A percentile compares a stretch with the other conserved stretches of the same genome.
Evolutionary conservation across 805 yeast genomes (phyloP).

Genomic region (Wickerhamomyces ciferrii): DNA sequence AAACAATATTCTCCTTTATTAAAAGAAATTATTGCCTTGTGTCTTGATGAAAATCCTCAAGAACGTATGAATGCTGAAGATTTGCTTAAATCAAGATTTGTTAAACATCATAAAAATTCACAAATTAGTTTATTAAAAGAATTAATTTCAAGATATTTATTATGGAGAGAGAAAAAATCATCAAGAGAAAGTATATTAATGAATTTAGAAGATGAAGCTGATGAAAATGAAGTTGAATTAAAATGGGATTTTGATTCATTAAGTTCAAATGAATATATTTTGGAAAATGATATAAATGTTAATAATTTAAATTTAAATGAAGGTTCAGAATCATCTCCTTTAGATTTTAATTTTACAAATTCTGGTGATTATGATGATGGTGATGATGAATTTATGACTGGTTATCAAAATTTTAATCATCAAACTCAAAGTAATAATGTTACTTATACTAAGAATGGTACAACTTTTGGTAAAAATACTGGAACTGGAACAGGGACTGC

Average conservation of each 20-base stretch:
- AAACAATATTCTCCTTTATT: slow-evolving; percentile 67
- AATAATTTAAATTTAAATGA: slow-evolving; percentile 26
- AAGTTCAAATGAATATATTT: slow-evolving; percentile 65
- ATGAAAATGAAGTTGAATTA: slow-evolving; percentile 37
- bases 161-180: slow-evolving; percentile 69
- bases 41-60: slow-evolving; percentile 90
- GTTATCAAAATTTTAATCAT: slow-evolving; percentile 14
- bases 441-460: neutral
- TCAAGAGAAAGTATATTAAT: slow-evolving; percentile 44
- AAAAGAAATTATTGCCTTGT: slow-evolving; percentile 85
- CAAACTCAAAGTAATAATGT: neutral
- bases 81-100: slow-evolving; percentile 65
- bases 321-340: slow-evolving; percentile 10
- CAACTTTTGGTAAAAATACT: slow-evolving; percentile 8
- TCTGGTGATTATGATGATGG: slow-evolving; percentile 23
- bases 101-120: slow-evolving; percentile 53
- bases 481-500: too few species aligned
- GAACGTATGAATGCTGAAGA: slow-evolving; percentile 89
- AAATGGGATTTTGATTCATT: slow-evolving; percentile 91
- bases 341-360: slow-evolving; percentile 17
- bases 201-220: slow-evolving; percentile 37
- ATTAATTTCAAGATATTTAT: slow-evolving; percentile 62
- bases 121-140: slow-evolving; percentile 66
- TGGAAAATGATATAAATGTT: slow-evolving; percentile 60
- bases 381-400: slow-evolving; percentile 23